These are phyloP conservation scores for Oryza punctata DNA, from an alignment of 176 grass and related monocot genomes.

Conservation along the genomic window DNA sequence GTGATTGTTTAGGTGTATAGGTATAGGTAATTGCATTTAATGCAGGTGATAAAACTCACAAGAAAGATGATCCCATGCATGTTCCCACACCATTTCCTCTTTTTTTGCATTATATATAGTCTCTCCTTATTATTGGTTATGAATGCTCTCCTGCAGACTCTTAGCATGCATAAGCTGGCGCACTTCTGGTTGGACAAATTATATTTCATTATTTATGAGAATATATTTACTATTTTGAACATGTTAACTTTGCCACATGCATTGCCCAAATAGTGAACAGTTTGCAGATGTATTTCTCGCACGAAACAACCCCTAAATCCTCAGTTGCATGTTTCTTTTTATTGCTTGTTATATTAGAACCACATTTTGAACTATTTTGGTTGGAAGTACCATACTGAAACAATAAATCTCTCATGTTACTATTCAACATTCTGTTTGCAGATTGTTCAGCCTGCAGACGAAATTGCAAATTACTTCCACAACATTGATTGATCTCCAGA, in stretches of 20 bases:
- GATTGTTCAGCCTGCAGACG: slow-evolving; percentile 1
- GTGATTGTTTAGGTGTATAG: no score
- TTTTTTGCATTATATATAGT: not conserved
- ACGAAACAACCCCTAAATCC: not conserved
- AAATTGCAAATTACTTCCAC: not conserved
- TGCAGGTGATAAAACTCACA: no score
- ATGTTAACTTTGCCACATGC: not conserved
- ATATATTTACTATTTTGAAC: not conserved
- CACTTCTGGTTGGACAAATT: not conserved
- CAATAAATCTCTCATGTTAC: not conserved
- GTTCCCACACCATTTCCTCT: not conserved
- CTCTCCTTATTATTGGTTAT: not conserved
- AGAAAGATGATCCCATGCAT: not conserved
- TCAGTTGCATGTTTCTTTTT: not conserved
- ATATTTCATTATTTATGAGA: not conserved
- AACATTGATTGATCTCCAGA: slow-evolving; percentile 14
- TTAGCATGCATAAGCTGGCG: not conserved
- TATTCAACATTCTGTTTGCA: not conserved
- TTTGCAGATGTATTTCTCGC: not conserved
- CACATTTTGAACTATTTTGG: not conserved
- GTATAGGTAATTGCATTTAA: no score
- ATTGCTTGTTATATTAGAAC: not conserved
- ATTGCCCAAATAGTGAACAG: not conserved
- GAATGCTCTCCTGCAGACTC: not conserved
- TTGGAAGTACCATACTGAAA: not conserved